phyloP scores from a whole-genome alignment of 2,329 filamentous ascomycete species.

The Botryosphaeria dothidea region DNA sequence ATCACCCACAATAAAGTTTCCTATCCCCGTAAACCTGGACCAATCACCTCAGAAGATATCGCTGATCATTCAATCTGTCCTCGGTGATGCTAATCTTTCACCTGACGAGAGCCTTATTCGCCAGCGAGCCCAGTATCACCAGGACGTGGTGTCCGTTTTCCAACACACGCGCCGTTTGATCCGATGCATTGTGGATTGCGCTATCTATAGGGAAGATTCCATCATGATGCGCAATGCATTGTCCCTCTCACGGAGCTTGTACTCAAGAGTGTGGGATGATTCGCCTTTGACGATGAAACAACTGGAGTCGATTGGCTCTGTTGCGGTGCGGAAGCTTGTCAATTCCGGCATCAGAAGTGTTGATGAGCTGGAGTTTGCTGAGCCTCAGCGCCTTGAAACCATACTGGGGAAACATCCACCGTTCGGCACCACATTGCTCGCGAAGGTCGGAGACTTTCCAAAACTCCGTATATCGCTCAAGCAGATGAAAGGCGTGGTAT shows the following conservation, averaged over 20 bases:
- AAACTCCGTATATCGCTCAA: conserved; percentile 59
- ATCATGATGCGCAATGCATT: conserved; percentile 68
- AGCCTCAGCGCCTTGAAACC: conserved; percentile 73
- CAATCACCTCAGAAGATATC: conserved; percentile 73
- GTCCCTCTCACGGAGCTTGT: conserved; percentile 75
- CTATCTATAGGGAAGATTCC: conserved; percentile 64
- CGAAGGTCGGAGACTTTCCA: conserved; percentile 70
- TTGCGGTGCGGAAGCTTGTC: conserved; percentile 72
- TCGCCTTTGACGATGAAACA: conserved; percentile 80
- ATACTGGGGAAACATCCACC: conserved; percentile 78
- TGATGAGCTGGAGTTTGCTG: conserved; percentile 65
- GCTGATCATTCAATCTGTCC: conserved; percentile 72
- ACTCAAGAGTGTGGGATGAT: conserved; percentile 78
- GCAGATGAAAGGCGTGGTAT: conserved; percentile 48
- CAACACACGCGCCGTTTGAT: conserved; percentile 69
- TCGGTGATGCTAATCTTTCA: conserved; percentile 63
- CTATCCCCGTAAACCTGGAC: conserved; percentile 67
- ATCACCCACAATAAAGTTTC: conserved; percentile 66
- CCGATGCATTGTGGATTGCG: conserved; percentile 76
- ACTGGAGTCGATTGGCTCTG: conserved; percentile 74
- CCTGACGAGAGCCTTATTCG: conserved; percentile 54
- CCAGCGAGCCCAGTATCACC: conserved; percentile 59
- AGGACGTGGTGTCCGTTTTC: conserved; percentile 66
- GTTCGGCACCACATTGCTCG: conserved; percentile 71
- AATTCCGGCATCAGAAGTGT: conserved; percentile 71